These are phyloP conservation scores for Tillandsia fasciculata DNA, from an alignment of 176 grass and related monocot species.

Conservation along the genomic window DNA sequence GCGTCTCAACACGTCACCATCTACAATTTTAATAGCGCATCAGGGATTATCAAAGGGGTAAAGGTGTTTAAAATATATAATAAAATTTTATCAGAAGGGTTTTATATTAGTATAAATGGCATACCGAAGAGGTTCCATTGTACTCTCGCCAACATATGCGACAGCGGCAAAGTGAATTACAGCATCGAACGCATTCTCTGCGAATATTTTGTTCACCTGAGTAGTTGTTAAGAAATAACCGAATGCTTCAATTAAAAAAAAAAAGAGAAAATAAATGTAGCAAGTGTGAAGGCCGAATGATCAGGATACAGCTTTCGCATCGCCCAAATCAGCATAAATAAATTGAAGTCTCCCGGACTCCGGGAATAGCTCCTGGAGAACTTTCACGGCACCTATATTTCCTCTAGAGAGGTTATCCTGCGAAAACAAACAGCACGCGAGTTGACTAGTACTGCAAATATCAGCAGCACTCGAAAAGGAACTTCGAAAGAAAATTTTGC, in stretches of 20 bases:
- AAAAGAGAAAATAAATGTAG: not conserved
- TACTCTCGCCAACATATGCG: constrained; percentile 97
- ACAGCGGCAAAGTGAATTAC: constrained; percentile 99
- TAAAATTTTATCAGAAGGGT: not conserved
- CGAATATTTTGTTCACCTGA: constrained; percentile 90
- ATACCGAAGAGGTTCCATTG: constrained; percentile 91
- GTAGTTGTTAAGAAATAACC: constrained; percentile 9
- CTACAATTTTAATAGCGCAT: not conserved
- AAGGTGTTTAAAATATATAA: not conserved
- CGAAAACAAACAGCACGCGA: constrained; percentile 9
- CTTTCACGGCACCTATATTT: constrained; percentile 80
- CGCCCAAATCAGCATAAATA: constrained; percentile 92
- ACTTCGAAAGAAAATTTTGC: not conserved
- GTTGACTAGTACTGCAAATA: constrained; percentile 15
- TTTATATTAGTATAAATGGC: constrained; percentile 4
- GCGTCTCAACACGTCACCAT: not conserved
- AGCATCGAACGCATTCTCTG: constrained; percentile 87
- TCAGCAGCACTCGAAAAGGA: not conserved
- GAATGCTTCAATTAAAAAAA: not conserved
- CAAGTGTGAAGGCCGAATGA: not conserved
- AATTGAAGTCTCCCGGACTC: constrained; percentile 92
- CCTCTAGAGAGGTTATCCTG: constrained; percentile 99
- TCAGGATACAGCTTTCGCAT: constrained; percentile 83
- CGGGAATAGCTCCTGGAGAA: constrained; percentile 65
- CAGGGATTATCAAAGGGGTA: not conserved